Evolutionary conservation across 257 asterid genomes (phyloP).

Genomic region (Misopates orontium): DNA sequence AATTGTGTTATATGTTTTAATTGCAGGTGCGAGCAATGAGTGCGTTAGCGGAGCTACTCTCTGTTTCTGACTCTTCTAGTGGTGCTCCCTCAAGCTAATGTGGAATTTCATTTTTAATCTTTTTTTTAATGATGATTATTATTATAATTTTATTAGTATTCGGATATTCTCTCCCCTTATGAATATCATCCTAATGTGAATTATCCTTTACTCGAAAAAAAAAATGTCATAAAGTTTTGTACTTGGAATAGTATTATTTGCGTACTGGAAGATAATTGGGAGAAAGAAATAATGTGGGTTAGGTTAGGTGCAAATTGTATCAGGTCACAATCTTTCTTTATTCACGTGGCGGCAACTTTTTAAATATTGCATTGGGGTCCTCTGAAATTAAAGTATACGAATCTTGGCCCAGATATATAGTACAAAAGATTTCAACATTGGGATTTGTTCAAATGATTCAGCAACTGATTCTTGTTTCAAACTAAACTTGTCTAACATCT

Average conservation of each 20-base stretch:
- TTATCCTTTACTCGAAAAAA: slow-evolving; percentile 17
- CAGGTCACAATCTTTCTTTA: slow-evolving; percentile 44
- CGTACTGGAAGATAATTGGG: slow-evolving; percentile 30
- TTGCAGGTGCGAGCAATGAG: slow-evolving; percentile 83
- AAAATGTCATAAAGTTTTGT: slow-evolving; percentile 25
- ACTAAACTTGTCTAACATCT: no score
- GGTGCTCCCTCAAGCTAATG: slow-evolving; percentile 43
- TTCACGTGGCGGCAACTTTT: slow-evolving; percentile 48
- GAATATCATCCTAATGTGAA: slow-evolving; percentile 41
- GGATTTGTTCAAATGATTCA: no score
- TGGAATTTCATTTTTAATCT: slow-evolving; percentile 4
- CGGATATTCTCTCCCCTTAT: slow-evolving; percentile 32
- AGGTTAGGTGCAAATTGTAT: slow-evolving; percentile 37
- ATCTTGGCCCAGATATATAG: slow-evolving; percentile 6
- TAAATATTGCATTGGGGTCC: slow-evolving; percentile 38
- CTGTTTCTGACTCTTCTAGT: slow-evolving; percentile 47
- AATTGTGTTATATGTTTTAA: neutral
- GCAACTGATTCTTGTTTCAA: no score
- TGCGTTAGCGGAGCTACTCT: slow-evolving; percentile 72
- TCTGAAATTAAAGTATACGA: slow-evolving; percentile 23
- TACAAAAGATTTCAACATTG: no score
- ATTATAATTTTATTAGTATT: slow-evolving; percentile 5
- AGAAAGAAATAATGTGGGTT: slow-evolving; percentile 30
- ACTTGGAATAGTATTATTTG: slow-evolving; percentile 23
- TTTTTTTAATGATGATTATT: neutral